These are phyloP conservation scores for Schizophyllum commune DNA, from an alignment of 1,284 basidiomycete genomes.

Conservation along the genomic window DNA sequence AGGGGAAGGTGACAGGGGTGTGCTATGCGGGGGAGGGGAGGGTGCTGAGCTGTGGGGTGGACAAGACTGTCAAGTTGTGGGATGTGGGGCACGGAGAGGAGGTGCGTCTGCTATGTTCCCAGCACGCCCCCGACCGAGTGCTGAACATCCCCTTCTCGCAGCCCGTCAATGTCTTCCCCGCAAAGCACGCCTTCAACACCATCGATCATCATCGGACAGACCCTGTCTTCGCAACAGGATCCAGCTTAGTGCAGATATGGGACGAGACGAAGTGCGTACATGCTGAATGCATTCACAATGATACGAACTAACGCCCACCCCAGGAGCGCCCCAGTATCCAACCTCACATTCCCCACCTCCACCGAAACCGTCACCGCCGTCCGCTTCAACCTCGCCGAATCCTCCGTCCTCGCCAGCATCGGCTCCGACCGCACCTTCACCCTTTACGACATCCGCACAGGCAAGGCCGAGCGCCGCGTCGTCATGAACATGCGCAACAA, in stretches of 20 bases:
- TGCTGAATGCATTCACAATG: too few relatives aligned
- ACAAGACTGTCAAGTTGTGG: conserved; percentile 92
- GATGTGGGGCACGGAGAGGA: conserved; percentile 24
- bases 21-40: conserved; percentile 64
- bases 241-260: conserved; percentile 93
- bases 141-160: too few relatives aligned
- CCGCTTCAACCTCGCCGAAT: conserved; percentile 91
- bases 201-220: conserved; percentile 92
- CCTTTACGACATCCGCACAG: conserved; percentile 93
- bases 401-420: conserved; percentile 87
- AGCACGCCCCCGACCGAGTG: too few relatives aligned
- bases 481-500: conserved; percentile 93
- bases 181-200: conserved; percentile 85
- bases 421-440: conserved; percentile 95
- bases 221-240: conserved; percentile 89
- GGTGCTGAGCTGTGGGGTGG: conserved; percentile 87
- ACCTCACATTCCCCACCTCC: conserved; percentile 77
- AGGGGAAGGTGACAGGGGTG: conserved; percentile 87
- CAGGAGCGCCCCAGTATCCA: conserved; percentile 70
- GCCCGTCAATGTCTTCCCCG: conserved; percentile 71
- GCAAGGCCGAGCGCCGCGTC: conserved; percentile 87
- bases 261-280: conserved; percentile 80
- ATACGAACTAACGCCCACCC: too few relatives aligned
- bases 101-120: too few relatives aligned
- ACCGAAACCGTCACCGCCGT: conserved; percentile 85